Base-by-base conservation (phyloP, 2,329 filamentous ascomycete genomes). In the Claviceps fusiformis region DNA sequence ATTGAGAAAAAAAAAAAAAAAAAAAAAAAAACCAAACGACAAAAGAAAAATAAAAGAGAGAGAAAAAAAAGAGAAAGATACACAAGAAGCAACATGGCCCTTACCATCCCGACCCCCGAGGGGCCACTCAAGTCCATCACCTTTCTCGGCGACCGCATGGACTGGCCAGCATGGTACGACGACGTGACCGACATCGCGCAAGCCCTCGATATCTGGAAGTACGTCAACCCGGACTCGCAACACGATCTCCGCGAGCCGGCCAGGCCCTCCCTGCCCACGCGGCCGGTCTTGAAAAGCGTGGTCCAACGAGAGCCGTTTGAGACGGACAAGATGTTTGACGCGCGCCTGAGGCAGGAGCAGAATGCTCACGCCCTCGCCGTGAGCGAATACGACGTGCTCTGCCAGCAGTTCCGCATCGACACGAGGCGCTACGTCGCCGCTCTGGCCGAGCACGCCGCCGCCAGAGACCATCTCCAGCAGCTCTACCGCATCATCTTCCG, bases 161-260 rank as follows among this genome's bases (percentile, higher is more conserved):
- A 55, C 51, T 60, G 59, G 59, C 35, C 49, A 4, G 17, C 37
- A 9, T 60, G 59, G 59, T 31, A 55, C 17, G 55, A 56, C 31
- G 52, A 54, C 3, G 47, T 60, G 11, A 43, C 47, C 19, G 43
- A 37, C 24, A 47, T 58, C 31, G 49, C 59, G 27, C 54, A 35
- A 15, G 35, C 53, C 4, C 33, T 52, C n/a, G 31, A 51, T 8
- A 19, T 59, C 17, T 60, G 59, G 59, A 17, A 48, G 7, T 60
- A 56, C 31, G 56, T 59, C 48, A 39, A 60, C 35, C 58, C 59
- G 7, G 52, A 53, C 29, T 27, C 44, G 35, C 39, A 39, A 37
- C 13, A 19, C 31, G 39, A 48, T 13, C 53, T 56, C 45, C 43
- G 10, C 29, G 29, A 41, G 50, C 58, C 56, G 8, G 27, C 15